Evolutionary conservation across 371 early-diverging fungal genomes (phyloP), one percentile per base, ranked within the genome.

Genomic region (Basidiobolus meristosporus): DNA sequence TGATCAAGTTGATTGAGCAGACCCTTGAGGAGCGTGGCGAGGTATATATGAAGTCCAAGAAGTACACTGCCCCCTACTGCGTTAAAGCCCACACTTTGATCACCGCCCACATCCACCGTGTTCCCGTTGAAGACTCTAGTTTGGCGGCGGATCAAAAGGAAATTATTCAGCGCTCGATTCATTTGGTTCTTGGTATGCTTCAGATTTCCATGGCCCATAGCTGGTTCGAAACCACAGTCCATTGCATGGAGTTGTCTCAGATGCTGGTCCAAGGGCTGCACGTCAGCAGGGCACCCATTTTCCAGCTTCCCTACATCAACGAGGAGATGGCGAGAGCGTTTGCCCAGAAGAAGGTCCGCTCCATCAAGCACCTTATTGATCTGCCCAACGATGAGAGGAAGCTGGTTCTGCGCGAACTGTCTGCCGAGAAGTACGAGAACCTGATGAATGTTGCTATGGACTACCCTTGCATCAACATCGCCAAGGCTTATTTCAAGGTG

Each of bases 141-240:
- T 60, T 82, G 17, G 56, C 64, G 2, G 44, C 48, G 56, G 84
- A 84, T 51, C 80, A 79, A 66, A 63, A 59, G 40, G 66, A 68
- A 43, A 76, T 87, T 42, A 65, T 84, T 10, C 64, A 70, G 43
- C 73, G 63, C 36, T 61, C 80, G 7, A 57, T 78, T 38, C 76
- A 73, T 36, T 62, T 93, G 22, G 53, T 82, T 21, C 69, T 70
- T 40, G 95, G 93, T 26, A 48, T 92, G 50, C 57, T 86, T 30
- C 90, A 90, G 49, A 87, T 95, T 37, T 67, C 92, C 11, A 66
- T 75, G 26, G 77, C 85, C 10, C 78, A 86, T 48, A 73, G 73
- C 42, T 88, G 88, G 87, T 56, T 87, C 16, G 54, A 53, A 29
- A 59, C 60, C 12, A 62, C 74, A 1, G 45, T 73, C 9, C 40